These are phyloP conservation scores for Synchytrium microbalum DNA, from an alignment of 371 early-diverging fungal genomes.

Conservation along the genomic window DNA sequence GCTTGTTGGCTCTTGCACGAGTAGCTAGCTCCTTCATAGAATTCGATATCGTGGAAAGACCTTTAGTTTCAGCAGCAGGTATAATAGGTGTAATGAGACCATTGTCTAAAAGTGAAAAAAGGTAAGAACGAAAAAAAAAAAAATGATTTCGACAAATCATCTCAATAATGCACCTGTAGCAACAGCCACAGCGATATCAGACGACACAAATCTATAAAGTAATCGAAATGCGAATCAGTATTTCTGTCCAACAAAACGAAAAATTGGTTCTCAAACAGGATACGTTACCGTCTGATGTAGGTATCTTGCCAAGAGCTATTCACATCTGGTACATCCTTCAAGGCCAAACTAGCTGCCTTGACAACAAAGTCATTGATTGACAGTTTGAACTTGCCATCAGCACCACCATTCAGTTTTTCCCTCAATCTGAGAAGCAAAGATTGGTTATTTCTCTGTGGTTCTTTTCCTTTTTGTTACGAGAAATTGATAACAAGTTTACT, in stretches of 20 bases:
- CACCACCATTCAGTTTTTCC: constrained; percentile 74
- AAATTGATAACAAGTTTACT: constrained; percentile 25
- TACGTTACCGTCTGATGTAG: constrained; percentile 78
- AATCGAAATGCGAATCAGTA: neutral
- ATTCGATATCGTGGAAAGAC: constrained; percentile 76
- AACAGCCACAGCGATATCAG: constrained; percentile 93
- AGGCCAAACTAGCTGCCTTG: constrained; percentile 88
- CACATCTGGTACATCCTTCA: constrained; percentile 90
- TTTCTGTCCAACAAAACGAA: constrained; percentile 4
- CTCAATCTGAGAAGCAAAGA: constrained; percentile 58
- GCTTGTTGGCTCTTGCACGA: constrained; percentile 81
- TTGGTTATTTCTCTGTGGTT: neutral
- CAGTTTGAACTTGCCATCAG: constrained; percentile 86
- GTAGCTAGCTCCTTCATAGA: constrained; percentile 79
- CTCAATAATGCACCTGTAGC: constrained; percentile 59
- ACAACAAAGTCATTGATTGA: constrained; percentile 97
- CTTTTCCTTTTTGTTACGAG: no score
- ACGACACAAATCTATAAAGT: constrained; percentile 62
- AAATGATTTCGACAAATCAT: neutral
- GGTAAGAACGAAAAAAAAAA: neutral
- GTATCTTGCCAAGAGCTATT: constrained; percentile 94
- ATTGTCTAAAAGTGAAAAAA: constrained; percentile 28
- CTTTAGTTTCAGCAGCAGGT: constrained; percentile 70
- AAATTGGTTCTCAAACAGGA: neutral
- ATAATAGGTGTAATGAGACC: constrained; percentile 98